Evolutionary conservation across 202 grass and related monocot species (phyloP), one percentile per base, ranked within the genome.

Genomic region (Setaria italica): DNA sequence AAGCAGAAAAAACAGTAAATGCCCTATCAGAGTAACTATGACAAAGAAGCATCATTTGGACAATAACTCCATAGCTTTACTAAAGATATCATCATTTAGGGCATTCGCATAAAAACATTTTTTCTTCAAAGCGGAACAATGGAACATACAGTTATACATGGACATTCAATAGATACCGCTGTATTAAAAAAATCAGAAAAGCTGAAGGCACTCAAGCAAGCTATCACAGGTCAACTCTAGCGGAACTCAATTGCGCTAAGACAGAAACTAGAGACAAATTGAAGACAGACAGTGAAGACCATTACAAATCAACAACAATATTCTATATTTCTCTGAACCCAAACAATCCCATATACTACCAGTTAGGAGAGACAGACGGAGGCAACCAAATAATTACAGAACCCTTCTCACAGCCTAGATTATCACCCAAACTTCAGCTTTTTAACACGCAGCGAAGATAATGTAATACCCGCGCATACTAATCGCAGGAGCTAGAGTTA

Each of bases 21-120:
- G 57, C 65, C 88, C 86, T 85, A 95, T 95, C 88, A 95, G 88
- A 89, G 90, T 92, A 92, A 91, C 88, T 91, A 89, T 91, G 88
- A 93, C 84, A 91, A 85, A 54, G 67, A 90, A 87, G 85, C 70
- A 86, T 87, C 87, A 90, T 87, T 41, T 80, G 85, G 90, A 83
- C 56, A 75, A 78, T 39, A 15, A 58, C 85, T 69, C 90, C 90
- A 90, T 88, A 90, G 88, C 90, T 88, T 86, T 53, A 2, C 25
- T 48, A 84, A 84, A 86, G 62, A 84, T 19, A 86, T 84, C 88
- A 80, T 90, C 90, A 88, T 84, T 62, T 83, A 87, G 80, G 51
- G 30, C 67, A 79, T 67, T 79, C 47, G 60, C 45, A 77, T 21
- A 2, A 70, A 62, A 62, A 70, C 2, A 63, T 33, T 32, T 63